A percentile compares a stretch with the other conserved stretches of the same genome.
phyloP scores from a whole-genome alignment of 768 basidiomycete genomes.

The Mycena pura region DNA sequence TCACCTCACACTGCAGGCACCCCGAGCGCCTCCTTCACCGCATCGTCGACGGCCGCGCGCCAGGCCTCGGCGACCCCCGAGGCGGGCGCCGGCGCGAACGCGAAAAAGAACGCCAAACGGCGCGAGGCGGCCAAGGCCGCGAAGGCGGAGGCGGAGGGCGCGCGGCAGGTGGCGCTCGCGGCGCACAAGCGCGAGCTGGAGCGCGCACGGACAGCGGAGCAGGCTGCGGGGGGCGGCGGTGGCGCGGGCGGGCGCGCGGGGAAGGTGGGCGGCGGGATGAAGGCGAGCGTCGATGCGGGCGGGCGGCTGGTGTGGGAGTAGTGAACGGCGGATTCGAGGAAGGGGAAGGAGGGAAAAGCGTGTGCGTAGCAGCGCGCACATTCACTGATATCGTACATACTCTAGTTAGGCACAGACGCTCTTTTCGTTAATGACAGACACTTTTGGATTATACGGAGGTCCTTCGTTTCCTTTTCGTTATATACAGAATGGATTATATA shows the following conservation, averaged over 20 bases:
- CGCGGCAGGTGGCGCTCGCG: constrained; percentile 56
- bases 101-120: constrained; percentile 60
- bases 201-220: constrained; percentile 54
- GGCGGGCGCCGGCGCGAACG: constrained; percentile 22
- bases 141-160: constrained; percentile 60
- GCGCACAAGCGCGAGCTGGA: constrained; percentile 69
- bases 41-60: too few species aligned
- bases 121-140: constrained; percentile 64
- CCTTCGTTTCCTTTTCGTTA: too few species aligned
- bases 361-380: too few species aligned
- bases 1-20: too few species aligned
- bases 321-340: too few species aligned
- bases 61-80: too few species aligned
- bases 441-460: too few species aligned
- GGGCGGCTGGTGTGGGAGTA: constrained; percentile 72
- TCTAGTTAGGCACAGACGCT: too few species aligned
- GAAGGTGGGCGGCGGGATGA: constrained; percentile 63
- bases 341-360: too few species aligned
- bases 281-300: constrained; percentile 59
- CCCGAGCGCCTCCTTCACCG: not conserved
- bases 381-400: too few species aligned
- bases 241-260: constrained; percentile 36
- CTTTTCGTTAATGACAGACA: too few species aligned
- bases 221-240: constrained; percentile 45
- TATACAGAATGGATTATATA: too few species aligned